Evolutionary conservation across 2,329 filamentous ascomycete species (phyloP), one percentile per base, ranked within the genome.

Genomic region (Alternaria atra): DNA sequence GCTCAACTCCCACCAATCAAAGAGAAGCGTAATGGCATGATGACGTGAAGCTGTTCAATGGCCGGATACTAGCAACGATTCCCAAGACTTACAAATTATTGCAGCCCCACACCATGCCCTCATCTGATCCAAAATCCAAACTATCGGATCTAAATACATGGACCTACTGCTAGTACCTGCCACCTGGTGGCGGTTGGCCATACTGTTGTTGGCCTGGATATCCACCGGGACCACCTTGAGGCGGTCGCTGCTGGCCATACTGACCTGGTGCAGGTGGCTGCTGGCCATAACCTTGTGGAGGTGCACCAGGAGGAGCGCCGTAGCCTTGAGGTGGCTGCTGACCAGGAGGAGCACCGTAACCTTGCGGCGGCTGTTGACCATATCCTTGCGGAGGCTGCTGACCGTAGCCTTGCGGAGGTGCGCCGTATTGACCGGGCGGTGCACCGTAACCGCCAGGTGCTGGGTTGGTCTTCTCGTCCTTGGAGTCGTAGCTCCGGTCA

Each of bases 401-500:
- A 27, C 68, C 68, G 29, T 69, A 71, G 35, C 67, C 64, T 59
- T 50, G 62, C 23, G 58, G 67, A 12, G 64, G 71, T 43, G 64
- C 70, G 15, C 67, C 63, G 52, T 80, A 79, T 65, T 80, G 71
- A 25, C 59, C 67, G 17, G 70, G 76, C 55, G 69, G 65, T 32
- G 67, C 74, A 13, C 73, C 72, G 40, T 77, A 74, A n/a, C 68
- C 66, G 46, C 73, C 73, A 29, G 68, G 67, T 25, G 76, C 75
- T 25, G 76, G 76, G 63, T 80, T 80, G 6, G 77, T 75, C 75
- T 87, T 87, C 76, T 90, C 88, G 65, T 90, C 88, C 75, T 90
- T 88, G 68, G 82, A 84, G 66, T 90, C 88, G 67, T 90, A 90
- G 20, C 86, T 87, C 25, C 84, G 81, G 70, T 91, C 89, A 71